Evolutionary conservation across 1,139 yeast species (phyloP), one percentile per base, ranked within the genome.

Genomic region (Geotrichum australiense): DNA sequence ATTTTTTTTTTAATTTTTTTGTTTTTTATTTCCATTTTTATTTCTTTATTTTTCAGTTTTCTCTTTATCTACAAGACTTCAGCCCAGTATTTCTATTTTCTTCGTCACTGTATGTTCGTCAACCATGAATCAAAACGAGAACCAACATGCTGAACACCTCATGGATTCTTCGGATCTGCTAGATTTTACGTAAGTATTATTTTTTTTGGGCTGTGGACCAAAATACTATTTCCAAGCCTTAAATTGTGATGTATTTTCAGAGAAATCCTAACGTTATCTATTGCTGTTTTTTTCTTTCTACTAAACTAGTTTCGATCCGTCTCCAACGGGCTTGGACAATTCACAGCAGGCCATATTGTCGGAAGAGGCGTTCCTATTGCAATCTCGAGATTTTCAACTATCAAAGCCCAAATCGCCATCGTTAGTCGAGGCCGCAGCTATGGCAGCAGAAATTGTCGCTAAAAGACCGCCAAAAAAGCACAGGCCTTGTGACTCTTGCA

Each of bases 401-500:
- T 22, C 24, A n/a, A 14, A 37, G 14, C 37, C 37, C n/a, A 25
- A 34, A 14, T 39, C 43, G 4, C 43, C 43, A 19, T 34, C 43
- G 16, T 31, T 39, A 2, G 16, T 39, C 2, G 47, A 43, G 24
- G 47, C 47, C 1, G 47, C 47, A 10, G 43, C 47, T 5, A 43
- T 43, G 47, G 47, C 47, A 3, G 47, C 47, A 10, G 47, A 43
- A n/a, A 39, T 43, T 16, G 25, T 43, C 11, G 46, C 43, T 5
- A 27, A 34, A 5, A 30, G 30, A 15, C 35, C 36, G 6, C 14
- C 37, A 2, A 41, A 38, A 24, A 44, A 44, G 20, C 35, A 34
- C 2, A 44, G 61, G 4, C 61, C 61, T 3, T 57, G 61, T 40
- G 61, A 57, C 38, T 48, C 52, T 5, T 57, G 61, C 27, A 51